phyloP scores from a whole-genome alignment of 163 green algal species.

The Volvox carteri region DNA sequence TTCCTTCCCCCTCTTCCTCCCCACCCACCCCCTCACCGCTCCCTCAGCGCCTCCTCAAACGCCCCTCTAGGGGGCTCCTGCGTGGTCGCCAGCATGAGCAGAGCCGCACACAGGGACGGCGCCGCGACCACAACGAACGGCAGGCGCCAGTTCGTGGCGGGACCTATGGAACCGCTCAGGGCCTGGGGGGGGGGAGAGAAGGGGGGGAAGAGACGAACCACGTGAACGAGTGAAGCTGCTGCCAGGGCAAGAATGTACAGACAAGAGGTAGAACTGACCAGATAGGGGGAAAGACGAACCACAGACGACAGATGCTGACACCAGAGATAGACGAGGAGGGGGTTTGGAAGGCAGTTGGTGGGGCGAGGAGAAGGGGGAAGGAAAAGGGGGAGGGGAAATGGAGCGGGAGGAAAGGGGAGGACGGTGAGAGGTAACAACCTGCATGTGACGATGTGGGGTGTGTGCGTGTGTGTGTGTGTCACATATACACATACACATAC shows the following conservation, averaged over 20 bases:
- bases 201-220: too few species aligned
- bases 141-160: constrained; percentile 83
- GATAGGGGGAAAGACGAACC: neutral
- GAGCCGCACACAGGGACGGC: constrained; percentile 73
- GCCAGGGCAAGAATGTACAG: too few species aligned
- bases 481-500: too few species aligned
- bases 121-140: constrained; percentile 88
- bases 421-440: too few species aligned
- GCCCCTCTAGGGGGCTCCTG: constrained; percentile 78
- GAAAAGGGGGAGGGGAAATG: neutral
- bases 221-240: too few species aligned
- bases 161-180: constrained; percentile 68
- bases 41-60: constrained; percentile 80
- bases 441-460: too few species aligned
- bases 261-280: too few species aligned
- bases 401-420: neutral
- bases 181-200: constrained; percentile 20
- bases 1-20: neutral
- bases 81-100: constrained; percentile 77
- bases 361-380: neutral
- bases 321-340: neutral
- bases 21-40: constrained; percentile 17
- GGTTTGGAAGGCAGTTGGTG: neutral
- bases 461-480: too few species aligned
- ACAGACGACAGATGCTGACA: too few species aligned